phyloP scores from a whole-genome alignment of 2,329 filamentous ascomycete species.

The Daldinia eschscholtzii region DNA sequence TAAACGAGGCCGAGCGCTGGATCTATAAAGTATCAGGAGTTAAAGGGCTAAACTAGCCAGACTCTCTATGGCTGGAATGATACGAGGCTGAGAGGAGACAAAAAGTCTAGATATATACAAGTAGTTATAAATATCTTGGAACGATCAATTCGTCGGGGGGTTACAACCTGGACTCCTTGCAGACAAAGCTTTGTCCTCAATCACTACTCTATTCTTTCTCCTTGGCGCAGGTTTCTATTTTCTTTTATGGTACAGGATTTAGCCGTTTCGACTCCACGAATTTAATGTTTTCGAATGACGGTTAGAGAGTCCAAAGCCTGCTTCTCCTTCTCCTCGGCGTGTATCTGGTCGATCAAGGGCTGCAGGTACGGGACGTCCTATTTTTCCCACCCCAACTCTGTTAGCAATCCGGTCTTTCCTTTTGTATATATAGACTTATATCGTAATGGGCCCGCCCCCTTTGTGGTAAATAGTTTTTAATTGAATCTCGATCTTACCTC shows the following conservation, averaged over 20 bases:
- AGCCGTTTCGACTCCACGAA: conserved; percentile 11
- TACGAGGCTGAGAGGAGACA: conserved; percentile 11
- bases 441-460: too few species aligned
- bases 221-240: conserved; percentile 35
- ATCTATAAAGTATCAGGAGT: not conserved
- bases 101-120: conserved; percentile 32
- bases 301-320: conserved; percentile 57
- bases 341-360: conserved; percentile 65
- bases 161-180: conserved; percentile 24
- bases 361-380: conserved; percentile 68
- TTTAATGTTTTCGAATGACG: conserved; percentile 50
- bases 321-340: conserved; percentile 63
- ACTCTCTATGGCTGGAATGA: not conserved
- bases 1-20: not conserved
- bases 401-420: conserved; percentile 13
- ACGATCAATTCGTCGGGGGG: conserved; percentile 14
- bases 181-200: conserved; percentile 20
- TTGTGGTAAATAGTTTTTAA: not conserved
- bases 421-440: too few species aligned
- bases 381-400: conserved; percentile 8
- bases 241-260: conserved; percentile 45
- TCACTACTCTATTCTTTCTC: conserved; percentile 42
- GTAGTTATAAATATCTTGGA: conserved; percentile 13
- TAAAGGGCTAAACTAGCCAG: not conserved
- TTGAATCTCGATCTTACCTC: conserved; percentile 56